Conservation (phyloP, 2,329 filamentous ascomycete genomes). For the Pyrenochaeta sp. region DNA sequence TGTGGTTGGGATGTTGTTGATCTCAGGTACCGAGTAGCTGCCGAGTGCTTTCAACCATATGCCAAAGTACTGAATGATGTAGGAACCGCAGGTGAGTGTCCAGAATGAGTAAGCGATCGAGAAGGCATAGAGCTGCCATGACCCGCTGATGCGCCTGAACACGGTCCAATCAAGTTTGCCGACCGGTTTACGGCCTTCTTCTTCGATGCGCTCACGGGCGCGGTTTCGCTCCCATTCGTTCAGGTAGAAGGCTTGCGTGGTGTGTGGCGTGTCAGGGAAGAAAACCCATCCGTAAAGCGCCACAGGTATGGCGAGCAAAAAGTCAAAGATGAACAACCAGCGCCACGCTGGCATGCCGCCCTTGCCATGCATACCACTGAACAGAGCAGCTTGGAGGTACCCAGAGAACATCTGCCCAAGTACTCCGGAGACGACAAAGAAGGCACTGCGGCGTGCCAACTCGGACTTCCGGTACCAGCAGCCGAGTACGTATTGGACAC, state of each 20-base stretch:
- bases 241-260: constrained; percentile 9
- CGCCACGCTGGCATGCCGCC: constrained; percentile 10
- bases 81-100: constrained; percentile 42
- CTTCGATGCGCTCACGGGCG: constrained; percentile 12
- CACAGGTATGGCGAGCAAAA: constrained; percentile 10
- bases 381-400: constrained; percentile 19
- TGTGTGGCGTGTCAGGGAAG: constrained; percentile 21
- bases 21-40: constrained; percentile 49
- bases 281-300: constrained; percentile 9
- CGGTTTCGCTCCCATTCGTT: constrained; percentile 9
- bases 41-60: constrained; percentile 49
- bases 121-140: constrained; percentile 59
- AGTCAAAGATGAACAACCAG: constrained; percentile 25
- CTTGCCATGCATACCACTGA: constrained; percentile 16
- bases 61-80: constrained; percentile 54
- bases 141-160: constrained; percentile 50
- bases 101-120: constrained; percentile 23
- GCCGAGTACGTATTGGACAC: constrained; percentile 22
- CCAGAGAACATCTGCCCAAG: constrained; percentile 27
- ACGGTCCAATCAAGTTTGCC: constrained; percentile 46
- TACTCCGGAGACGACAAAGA: constrained; percentile 20
- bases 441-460: constrained; percentile 25
- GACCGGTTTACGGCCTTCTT: constrained; percentile 9
- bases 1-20: constrained; percentile 58
- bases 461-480: constrained; percentile 25